Evolutionary conservation across 2,329 filamentous ascomycete genomes (phyloP), one percentile per base, ranked within the genome.

Genomic region (Aureobasidium leucospermi): DNA sequence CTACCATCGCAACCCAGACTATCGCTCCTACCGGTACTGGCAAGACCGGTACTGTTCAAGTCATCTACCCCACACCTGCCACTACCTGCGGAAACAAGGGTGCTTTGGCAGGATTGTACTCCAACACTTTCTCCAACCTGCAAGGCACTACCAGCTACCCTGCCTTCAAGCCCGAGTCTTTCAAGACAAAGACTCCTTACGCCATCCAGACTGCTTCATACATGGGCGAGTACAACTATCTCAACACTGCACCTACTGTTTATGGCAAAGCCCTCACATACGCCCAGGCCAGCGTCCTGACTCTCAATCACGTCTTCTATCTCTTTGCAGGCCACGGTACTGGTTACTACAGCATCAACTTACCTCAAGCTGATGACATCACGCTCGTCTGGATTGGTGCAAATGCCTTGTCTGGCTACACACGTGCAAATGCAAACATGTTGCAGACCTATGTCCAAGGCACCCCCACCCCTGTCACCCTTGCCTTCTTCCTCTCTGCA

Each of bases 341-440:
- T 10, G 66, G 67, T 16, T 62, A 60, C 48, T 69, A 69, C 52
- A 65, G 61, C 11, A 66, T 68, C 62, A 63, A 51, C 23, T 38
- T 66, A 8, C 61, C 60, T 2, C 48, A 57, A 10, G 59, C 62
- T n/a, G 67, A 69, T 29, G 66, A 69, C 31, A 63, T 67, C 23
- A 61, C 63, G 1, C 49, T 68, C 2, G 41, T 68, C 16, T 69
- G 67, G 67, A 28, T 69, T 9, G 67, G 66, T 6, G 13, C 60
- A 16, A 62, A 62, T 15, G 66, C 66, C 1, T 61, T 65, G 41
- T 60, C 58, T 1, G 66, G 66, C 7, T 67, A 63, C 62, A 66
- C 58, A 4, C 48, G 63, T 10, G 36, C 61, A 7, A 64, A 64
- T 7, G 58, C 63, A 0, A 51, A 74, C 2, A 6, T 63, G 16